phyloP scores from a whole-genome alignment of 352 stramenopile genomes.

The Phytophthora tubulina region DNA sequence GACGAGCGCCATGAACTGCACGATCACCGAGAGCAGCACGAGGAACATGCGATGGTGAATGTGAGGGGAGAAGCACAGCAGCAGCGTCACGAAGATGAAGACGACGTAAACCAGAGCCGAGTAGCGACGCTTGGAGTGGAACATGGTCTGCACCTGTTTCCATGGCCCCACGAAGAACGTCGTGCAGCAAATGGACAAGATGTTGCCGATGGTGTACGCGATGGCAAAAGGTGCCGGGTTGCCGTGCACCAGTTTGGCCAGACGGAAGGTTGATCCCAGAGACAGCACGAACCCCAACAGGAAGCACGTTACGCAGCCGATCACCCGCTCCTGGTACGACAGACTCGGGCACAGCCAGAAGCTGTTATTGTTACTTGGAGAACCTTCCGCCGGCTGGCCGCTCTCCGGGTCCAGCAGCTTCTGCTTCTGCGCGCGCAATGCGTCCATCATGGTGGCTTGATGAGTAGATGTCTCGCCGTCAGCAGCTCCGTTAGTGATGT shows the following conservation, averaged over 20 bases:
- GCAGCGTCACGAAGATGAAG: slow-evolving; percentile 83
- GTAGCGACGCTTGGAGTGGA: slow-evolving; percentile 75
- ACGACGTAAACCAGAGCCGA: slow-evolving; percentile 79
- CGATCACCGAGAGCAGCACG: slow-evolving; percentile 77
- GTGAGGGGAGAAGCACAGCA: slow-evolving; percentile 75
- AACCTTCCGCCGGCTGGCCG: slow-evolving; percentile 46
- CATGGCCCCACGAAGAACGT: slow-evolving; percentile 89
- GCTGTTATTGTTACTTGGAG: slow-evolving; percentile 36
- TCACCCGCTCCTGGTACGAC: slow-evolving; percentile 86
- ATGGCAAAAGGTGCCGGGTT: slow-evolving; percentile 87
- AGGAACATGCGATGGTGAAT: slow-evolving; percentile 76
- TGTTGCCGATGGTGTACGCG: slow-evolving; percentile 88
- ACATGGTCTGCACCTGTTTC: slow-evolving; percentile 89
- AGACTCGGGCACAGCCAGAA: slow-evolving; percentile 71
- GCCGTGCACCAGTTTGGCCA: slow-evolving; percentile 78
- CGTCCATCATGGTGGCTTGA: slow-evolving; percentile 62
- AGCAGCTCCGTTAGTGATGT: slow-evolving; percentile 9
- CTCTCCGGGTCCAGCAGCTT: slow-evolving; percentile 83
- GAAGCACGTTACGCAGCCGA: slow-evolving; percentile 86
- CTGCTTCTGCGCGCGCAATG: slow-evolving; percentile 74
- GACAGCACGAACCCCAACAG: slow-evolving; percentile 84
- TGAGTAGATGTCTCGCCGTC: too few relatives aligned
- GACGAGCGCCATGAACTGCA: slow-evolving; percentile 81
- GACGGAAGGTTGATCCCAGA: slow-evolving; percentile 82
- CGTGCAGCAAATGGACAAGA: slow-evolving; percentile 82